These are phyloP conservation scores for Phytophthora pluvialis DNA, from an alignment of 352 stramenopile species.

Conservation along the genomic window DNA sequence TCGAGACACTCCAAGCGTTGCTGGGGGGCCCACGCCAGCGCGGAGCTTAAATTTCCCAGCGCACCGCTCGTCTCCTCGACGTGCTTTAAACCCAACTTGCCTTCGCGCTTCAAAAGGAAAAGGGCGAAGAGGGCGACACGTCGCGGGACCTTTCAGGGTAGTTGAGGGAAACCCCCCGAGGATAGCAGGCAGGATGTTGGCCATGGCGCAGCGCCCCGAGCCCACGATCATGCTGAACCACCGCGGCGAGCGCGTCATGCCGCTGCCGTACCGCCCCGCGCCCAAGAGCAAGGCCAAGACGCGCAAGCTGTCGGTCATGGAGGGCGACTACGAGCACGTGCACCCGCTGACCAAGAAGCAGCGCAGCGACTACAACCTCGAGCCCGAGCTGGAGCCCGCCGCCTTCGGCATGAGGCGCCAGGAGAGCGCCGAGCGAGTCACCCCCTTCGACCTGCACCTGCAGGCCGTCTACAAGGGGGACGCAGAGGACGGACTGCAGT, in stretches of 20 bases:
- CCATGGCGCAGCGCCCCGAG: slow-evolving; percentile 24
- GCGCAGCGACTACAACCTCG: slow-evolving; percentile 34
- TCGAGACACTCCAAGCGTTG: slow-evolving; percentile 25
- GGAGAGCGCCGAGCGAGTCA: slow-evolving; percentile 23
- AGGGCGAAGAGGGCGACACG: slow-evolving; percentile 29
- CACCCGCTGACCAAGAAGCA: slow-evolving; percentile 45
- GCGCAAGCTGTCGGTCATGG: slow-evolving; percentile 47
- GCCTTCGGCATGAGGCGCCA: slow-evolving; percentile 18
- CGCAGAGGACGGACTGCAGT: slow-evolving; percentile 66
- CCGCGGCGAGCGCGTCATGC: slow-evolving; percentile 47
- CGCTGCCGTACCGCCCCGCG: slow-evolving; percentile 22
- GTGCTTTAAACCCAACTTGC: too few species aligned
- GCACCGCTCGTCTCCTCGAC: slow-evolving; percentile 9
- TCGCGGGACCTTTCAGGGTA: slow-evolving; percentile 10
- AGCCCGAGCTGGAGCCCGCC: slow-evolving; percentile 27
- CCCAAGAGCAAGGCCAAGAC: slow-evolving; percentile 39
- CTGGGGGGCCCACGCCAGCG: slow-evolving; percentile 1
- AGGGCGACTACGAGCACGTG: slow-evolving; percentile 29
- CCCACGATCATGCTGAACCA: slow-evolving; percentile 43
- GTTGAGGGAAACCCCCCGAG: neutral
- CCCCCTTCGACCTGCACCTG: slow-evolving; percentile 72
- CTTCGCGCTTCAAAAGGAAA: slow-evolving; percentile 49
- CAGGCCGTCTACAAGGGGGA: slow-evolving; percentile 65
- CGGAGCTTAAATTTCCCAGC: slow-evolving; percentile 24
- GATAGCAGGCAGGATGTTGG: slow-evolving; percentile 31